These are phyloP conservation scores for Allium cepa DNA, from an alignment of 106 monocot genomes.

Conservation along the genomic window DNA sequence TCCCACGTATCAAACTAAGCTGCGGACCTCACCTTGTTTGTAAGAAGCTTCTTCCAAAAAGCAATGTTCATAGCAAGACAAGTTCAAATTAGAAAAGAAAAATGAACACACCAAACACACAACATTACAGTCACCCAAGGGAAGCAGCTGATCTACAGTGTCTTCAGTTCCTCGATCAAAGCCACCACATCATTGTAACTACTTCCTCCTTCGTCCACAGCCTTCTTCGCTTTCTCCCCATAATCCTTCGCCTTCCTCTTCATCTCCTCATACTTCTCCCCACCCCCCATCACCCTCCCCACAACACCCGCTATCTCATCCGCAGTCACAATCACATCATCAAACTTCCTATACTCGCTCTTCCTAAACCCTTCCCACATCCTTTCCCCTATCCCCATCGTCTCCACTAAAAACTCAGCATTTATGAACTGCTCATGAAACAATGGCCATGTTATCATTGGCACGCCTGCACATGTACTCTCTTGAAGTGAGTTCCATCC, in stretches of 20 bases:
- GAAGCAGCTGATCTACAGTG: no score
- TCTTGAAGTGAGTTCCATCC: conserved; percentile 57
- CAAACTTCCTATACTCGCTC: background rate
- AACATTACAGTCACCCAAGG: no score
- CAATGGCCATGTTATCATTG: conserved; percentile 4
- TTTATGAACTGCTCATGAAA: background rate
- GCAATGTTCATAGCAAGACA: no score
- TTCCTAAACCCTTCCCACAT: background rate
- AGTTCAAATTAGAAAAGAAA: no score
- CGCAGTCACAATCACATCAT: background rate
- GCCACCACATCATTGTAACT: background rate
- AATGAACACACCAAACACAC: no score
- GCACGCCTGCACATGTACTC: background rate
- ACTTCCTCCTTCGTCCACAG: background rate
- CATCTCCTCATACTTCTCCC: background rate
- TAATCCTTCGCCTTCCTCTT: conserved; percentile 2
- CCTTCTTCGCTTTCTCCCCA: background rate
- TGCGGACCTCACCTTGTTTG: no score
- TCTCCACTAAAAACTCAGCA: background rate
- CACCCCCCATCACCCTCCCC: conserved; percentile 1
- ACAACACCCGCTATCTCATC: background rate
- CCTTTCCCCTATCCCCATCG: conserved; percentile 1
- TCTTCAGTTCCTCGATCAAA: conserved; percentile 3
- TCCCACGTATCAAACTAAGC: no score
- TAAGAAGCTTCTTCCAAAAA: no score